Evolutionary conservation across 108 stramenopile species (phyloP).

Genomic region (Cylindrotheca closterium): DNA sequence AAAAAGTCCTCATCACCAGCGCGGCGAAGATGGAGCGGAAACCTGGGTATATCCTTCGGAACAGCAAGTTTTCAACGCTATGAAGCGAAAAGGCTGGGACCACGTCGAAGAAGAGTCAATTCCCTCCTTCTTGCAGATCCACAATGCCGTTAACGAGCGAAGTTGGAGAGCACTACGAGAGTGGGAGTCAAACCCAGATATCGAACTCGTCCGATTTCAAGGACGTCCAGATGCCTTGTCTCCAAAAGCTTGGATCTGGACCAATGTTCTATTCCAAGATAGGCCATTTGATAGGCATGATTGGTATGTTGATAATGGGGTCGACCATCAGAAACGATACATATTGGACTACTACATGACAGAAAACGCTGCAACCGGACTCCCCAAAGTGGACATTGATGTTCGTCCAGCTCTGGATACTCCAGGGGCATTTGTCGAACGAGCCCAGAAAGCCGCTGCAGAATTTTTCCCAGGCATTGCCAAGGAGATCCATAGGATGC

Average conservation of each 20-base stretch:
- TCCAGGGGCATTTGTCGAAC: slow-evolving; percentile 60
- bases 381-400: slow-evolving; percentile 69
- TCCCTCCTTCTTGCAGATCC: slow-evolving; percentile 84
- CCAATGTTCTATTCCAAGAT: slow-evolving; percentile 65
- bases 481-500: slow-evolving; percentile 17
- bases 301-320: slow-evolving; percentile 87
- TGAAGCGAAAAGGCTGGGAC: slow-evolving; percentile 92
- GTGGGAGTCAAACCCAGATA: slow-evolving; percentile 59
- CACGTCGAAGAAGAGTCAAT: slow-evolving; percentile 76
- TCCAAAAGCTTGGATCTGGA: slow-evolving; percentile 88
- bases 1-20: slow-evolving; percentile 21
- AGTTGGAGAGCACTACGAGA: slow-evolving; percentile 78
- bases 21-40: background rate
- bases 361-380: slow-evolving; percentile 18
- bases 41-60: slow-evolving; percentile 96
- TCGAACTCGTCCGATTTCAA: slow-evolving; percentile 82
- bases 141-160: slow-evolving; percentile 95
- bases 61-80: slow-evolving; percentile 97
- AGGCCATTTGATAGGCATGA: slow-evolving; percentile 97
- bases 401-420: slow-evolving; percentile 89
- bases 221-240: slow-evolving; percentile 89
- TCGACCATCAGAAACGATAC: slow-evolving; percentile 73
- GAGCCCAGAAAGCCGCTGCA: slow-evolving; percentile 58
- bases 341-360: slow-evolving; percentile 96
- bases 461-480: slow-evolving; percentile 78